These are phyloP conservation scores for Setaria viridis DNA, from an alignment of 202 grass and related monocot species.

Conservation along the genomic window DNA sequence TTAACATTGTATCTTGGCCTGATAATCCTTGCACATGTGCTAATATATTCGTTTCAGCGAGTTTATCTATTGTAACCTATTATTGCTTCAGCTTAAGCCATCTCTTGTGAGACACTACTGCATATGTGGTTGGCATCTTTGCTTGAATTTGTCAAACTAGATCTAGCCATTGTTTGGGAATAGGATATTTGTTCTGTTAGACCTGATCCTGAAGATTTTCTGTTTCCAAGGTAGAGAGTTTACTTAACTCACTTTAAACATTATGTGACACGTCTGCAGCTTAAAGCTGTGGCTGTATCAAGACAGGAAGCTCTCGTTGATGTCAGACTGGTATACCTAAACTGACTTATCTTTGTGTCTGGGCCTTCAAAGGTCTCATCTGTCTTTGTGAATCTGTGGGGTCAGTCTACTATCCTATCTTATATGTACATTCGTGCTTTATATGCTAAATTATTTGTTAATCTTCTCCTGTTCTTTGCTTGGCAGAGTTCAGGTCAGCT, in stretches of 20 bases:
- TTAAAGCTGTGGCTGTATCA: slow-evolving; percentile 58
- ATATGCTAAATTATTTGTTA: slow-evolving; percentile 10
- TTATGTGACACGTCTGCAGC: slow-evolving; percentile 57
- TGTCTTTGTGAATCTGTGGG: slow-evolving; percentile 38
- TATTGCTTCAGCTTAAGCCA: slow-evolving; percentile 22
- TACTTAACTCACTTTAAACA: slow-evolving; percentile 38
- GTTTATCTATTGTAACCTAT: slow-evolving; percentile 2
- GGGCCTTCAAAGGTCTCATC: slow-evolving; percentile 32
- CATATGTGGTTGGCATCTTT: neutral
- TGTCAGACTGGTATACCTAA: slow-evolving; percentile 19
- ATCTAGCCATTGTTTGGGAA: neutral
- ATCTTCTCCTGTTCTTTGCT: neutral
- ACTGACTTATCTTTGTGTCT: slow-evolving; percentile 36
- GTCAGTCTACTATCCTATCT: slow-evolving; percentile 51
- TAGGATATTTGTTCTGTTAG: slow-evolving; percentile 3
- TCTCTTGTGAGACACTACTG: slow-evolving; percentile 16
- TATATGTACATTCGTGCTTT: slow-evolving; percentile 17
- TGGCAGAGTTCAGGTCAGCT: slow-evolving; percentile 13
- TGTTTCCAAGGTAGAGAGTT: slow-evolving; percentile 18
- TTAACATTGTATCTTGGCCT: neutral
- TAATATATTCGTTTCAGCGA: neutral
- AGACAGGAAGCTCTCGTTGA: slow-evolving; percentile 47
- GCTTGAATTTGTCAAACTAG: slow-evolving; percentile 7
- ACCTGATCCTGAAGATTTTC: slow-evolving; percentile 4
- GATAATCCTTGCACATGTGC: slow-evolving; percentile 4